These are phyloP conservation scores for Annulohypoxylon nitens DNA, from an alignment of 495 filamentous ascomycete species.

Conservation along the genomic window DNA sequence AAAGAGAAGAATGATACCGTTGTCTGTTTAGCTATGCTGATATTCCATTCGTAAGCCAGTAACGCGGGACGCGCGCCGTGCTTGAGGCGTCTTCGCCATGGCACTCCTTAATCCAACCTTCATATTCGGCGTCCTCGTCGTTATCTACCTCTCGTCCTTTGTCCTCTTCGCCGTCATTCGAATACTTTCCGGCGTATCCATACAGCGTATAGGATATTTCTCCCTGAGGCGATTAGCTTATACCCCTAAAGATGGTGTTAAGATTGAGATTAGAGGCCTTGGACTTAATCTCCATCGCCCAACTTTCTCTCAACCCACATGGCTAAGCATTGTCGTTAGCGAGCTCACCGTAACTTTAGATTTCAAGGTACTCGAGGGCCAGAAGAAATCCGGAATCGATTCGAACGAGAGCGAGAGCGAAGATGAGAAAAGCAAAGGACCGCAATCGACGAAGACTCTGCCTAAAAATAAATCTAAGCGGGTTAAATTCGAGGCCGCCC, in stretches of 20 bases:
- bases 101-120: conserved; percentile 77
- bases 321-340: conserved; percentile 88
- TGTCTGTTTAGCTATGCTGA: conserved; percentile 27
- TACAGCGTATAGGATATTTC: conserved; percentile 93
- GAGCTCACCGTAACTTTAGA: conserved; percentile 89
- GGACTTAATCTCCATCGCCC: conserved; percentile 90
- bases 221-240: conserved; percentile 91
- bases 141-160: conserved; percentile 92
- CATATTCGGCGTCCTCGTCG: conserved; percentile 82
- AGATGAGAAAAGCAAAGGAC: conserved; percentile 37
- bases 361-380: conserved; percentile 69
- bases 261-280: conserved; percentile 89
- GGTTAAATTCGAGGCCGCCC: conserved; percentile 48
- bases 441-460: conserved; percentile 24
- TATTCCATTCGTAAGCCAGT: conserved; percentile 33
- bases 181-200: conserved; percentile 92
- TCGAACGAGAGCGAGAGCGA: conserved; percentile 48
- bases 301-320: conserved; percentile 96
- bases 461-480: conserved; percentile 45
- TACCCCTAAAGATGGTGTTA: conserved; percentile 85
- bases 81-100: conserved; percentile 52
- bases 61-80: conserved; percentile 47
- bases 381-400: conserved; percentile 49
- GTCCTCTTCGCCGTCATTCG: conserved; percentile 93
- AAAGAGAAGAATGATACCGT: background rate